Percentiles rank a stretch among this genome's conserved stretches.
These are phyloP conservation scores for Irpex sp. DNA, from an alignment of 1,284 basidiomycete species.

Conservation along the genomic window DNA sequence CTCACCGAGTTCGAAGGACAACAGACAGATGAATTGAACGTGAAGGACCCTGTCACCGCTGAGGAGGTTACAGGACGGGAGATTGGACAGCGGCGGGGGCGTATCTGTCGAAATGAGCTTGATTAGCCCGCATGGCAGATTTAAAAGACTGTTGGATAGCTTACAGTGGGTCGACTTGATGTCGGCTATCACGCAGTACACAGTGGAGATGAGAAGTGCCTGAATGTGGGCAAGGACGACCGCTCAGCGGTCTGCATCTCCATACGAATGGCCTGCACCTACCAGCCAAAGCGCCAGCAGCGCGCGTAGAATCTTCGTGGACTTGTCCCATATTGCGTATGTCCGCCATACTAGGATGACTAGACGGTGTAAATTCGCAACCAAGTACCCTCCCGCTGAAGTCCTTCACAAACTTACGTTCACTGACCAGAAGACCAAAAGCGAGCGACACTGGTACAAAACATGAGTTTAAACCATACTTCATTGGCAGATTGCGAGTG, in stretches of 20 bases:
- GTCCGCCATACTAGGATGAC: slow-evolving; percentile 10
- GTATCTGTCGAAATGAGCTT: background rate
- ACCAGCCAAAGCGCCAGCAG: background rate
- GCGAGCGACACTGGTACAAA: background rate
- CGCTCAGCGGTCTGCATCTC: too few relatives aligned
- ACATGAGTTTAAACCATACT: background rate
- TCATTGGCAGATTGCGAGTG: background rate
- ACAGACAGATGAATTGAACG: background rate
- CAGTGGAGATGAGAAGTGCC: background rate
- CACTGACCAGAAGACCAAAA: background rate
- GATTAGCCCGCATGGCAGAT: too few relatives aligned
- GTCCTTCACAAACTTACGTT: background rate
- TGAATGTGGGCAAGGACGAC: background rate
- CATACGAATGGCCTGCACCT: background rate
- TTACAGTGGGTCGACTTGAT: background rate
- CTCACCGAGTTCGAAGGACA: background rate
- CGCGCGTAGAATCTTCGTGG: background rate
- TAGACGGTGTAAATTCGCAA: background rate
- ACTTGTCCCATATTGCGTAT: slow-evolving; percentile 8
- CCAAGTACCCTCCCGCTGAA: background rate
- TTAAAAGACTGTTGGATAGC: too few relatives aligned
- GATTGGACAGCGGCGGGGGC: background rate
- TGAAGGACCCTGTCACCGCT: background rate
- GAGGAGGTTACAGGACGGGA: background rate
- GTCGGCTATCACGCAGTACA: background rate